Percentiles rank a stretch among this genome's conserved stretches.
These are phyloP conservation scores for Penicillium rolfsii DNA, from an alignment of 2,329 filamentous ascomycete species.

Conservation along the genomic window DNA sequence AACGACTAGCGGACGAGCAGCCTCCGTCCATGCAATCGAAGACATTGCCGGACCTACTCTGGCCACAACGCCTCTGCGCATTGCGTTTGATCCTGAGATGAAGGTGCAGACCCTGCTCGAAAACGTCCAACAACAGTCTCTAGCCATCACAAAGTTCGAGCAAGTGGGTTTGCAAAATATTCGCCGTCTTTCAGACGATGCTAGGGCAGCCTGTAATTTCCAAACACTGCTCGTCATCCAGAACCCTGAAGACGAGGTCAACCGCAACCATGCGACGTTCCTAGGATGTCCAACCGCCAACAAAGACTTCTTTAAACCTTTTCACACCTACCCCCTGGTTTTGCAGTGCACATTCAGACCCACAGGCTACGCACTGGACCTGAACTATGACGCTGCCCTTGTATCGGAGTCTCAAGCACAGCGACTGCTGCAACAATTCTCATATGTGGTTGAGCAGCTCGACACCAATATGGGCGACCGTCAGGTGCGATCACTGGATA, in stretches of 20 bases:
- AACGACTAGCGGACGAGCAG: conserved; percentile 15
- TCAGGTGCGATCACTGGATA: background rate
- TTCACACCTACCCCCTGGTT: conserved; percentile 61
- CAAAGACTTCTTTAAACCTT: conserved; percentile 48
- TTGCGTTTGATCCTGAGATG: background rate
- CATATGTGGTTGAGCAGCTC: conserved; percentile 1
- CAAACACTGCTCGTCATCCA: conserved; percentile 46
- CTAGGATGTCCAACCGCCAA: background rate
- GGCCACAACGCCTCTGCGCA: conserved; percentile 16
- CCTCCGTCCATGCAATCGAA: conserved; percentile 2
- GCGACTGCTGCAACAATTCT: background rate
- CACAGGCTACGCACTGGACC: background rate
- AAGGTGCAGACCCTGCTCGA: conserved; percentile 54
- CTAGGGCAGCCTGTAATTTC: conserved; percentile 42
- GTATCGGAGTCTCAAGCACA: background rate
- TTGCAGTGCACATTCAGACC: conserved; percentile 52
- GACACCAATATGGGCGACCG: background rate
- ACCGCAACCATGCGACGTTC: background rate
- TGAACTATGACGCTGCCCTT: background rate
- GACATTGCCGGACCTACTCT: conserved; percentile 3
- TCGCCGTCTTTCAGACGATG: conserved; percentile 53
- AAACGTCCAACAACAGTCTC: conserved; percentile 56
- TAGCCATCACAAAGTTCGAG: conserved; percentile 61
- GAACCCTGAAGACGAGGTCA: conserved; percentile 31
- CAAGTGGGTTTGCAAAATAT: conserved; percentile 56